Percentiles rank a stretch among this genome's conserved stretches.
phyloP scores from a whole-genome alignment of 2,329 filamentous ascomycete genomes.

The Sporothrix brasiliensis region DNA sequence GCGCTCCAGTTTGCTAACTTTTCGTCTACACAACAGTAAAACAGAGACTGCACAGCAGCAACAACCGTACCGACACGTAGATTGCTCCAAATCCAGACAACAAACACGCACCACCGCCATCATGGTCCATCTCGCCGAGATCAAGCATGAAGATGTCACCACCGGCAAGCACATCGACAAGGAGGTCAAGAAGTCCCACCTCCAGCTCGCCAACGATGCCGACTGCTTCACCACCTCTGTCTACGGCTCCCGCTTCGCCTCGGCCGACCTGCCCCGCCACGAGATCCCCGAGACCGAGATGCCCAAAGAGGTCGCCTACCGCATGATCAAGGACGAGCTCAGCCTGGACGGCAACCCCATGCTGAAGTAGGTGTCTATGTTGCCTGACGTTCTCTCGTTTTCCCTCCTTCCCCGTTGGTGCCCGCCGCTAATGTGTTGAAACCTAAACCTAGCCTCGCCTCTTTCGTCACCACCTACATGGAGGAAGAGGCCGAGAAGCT shows the following conservation, averaged over 20 bases:
- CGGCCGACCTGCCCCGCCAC: constrained; percentile 69
- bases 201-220: constrained; percentile 55
- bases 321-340: constrained; percentile 94
- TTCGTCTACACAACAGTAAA: neutral
- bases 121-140: constrained; percentile 58
- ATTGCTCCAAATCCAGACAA: neutral
- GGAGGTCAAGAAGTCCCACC: constrained; percentile 48
- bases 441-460: neutral
- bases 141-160: constrained; percentile 44
- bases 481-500: constrained; percentile 95
- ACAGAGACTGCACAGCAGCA: neutral
- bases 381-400: constrained; percentile 40
- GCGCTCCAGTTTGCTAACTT: neutral
- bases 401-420: constrained; percentile 19
- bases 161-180: constrained; percentile 41
- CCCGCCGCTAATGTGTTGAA: too few relatives aligned
- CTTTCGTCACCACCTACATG: constrained; percentile 27
- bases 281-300: constrained; percentile 91
- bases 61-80: neutral
- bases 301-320: constrained; percentile 90
- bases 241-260: constrained; percentile 84
- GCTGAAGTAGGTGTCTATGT: constrained; percentile 60
- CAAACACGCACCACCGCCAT: constrained; percentile 35
- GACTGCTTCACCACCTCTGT: constrained; percentile 74
- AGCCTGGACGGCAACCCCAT: constrained; percentile 90